Evolutionary conservation across 306 rosid genomes (phyloP).

Genomic region (Quillaja saponaria): DNA sequence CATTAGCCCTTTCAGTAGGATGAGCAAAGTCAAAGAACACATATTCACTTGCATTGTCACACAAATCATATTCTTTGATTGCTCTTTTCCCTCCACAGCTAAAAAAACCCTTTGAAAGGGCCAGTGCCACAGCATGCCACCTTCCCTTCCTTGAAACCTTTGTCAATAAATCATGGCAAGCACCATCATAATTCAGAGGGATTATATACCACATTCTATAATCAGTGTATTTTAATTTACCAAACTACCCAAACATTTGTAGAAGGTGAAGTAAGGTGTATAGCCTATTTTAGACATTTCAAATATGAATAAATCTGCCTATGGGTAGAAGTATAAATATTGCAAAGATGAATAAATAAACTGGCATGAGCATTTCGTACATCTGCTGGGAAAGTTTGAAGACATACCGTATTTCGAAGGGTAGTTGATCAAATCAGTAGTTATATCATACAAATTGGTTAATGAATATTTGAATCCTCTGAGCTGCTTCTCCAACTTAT

Average conservation of each 20-base stretch:
- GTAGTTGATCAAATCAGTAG: background rate
- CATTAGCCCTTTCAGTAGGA: conserved; percentile 39
- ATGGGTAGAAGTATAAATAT: too few species aligned
- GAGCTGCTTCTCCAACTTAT: conserved; percentile 8
- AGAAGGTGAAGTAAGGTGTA: too few species aligned
- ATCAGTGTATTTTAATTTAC: too few species aligned
- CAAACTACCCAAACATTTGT: too few species aligned
- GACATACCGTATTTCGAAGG: conserved; percentile 38
- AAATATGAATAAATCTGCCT: too few species aligned
- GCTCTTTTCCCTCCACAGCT: conserved; percentile 69
- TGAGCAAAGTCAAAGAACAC: conserved; percentile 56
- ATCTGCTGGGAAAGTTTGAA: too few species aligned
- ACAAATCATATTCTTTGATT: conserved; percentile 35
- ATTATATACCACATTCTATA: too few species aligned
- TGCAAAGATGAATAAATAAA: too few species aligned
- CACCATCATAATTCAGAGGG: too few species aligned
- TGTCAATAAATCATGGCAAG: too few species aligned
- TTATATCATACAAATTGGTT: background rate
- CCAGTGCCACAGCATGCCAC: conserved; percentile 67
- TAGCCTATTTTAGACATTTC: too few species aligned
- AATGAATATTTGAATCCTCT: conserved; percentile 37
- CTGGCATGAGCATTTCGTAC: too few species aligned
- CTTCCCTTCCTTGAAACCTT: conserved; percentile 55
- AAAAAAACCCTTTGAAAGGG: conserved; percentile 41
- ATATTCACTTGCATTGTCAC: conserved; percentile 36